Percentiles rank a stretch among this genome's conserved stretches.
Evolutionary conservation across 2,329 filamentous ascomycete species (phyloP).

Genomic region (Beauveria pseudobassiana): DNA sequence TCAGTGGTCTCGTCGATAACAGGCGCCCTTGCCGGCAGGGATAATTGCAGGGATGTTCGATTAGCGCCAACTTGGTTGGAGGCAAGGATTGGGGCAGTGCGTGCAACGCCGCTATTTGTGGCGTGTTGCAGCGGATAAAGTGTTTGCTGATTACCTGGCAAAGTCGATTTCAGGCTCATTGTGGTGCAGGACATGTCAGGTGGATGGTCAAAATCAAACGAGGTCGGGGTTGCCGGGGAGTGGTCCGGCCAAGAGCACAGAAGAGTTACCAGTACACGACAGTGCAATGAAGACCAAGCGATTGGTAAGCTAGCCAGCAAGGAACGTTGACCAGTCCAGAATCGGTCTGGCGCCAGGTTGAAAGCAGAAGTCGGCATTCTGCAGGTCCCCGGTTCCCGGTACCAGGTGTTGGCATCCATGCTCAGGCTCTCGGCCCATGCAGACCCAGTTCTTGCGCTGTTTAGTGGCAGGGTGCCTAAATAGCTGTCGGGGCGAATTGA

Average conservation of each 20-base stretch:
- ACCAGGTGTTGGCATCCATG: no score
- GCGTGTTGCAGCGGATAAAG: not conserved
- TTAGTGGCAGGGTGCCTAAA: no score
- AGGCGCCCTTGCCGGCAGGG: not conserved
- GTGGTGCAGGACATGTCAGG: not conserved
- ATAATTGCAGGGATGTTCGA: not conserved
- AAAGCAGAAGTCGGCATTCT: no score
- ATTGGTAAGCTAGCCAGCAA: not conserved
- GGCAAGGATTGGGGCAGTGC: not conserved
- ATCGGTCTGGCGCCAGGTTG: not conserved
- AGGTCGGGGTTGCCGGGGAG: not conserved
- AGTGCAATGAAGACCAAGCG: not conserved
- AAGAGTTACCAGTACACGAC: not conserved
- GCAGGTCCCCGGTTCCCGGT: no score
- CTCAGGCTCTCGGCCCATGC: no score
- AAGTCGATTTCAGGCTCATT: not conserved
- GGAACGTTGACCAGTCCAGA: not conserved
- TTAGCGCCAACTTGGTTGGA: not conserved
- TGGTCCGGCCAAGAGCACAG: not conserved
- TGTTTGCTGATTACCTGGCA: not conserved
- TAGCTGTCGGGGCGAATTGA: no score
- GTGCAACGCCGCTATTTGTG: not conserved
- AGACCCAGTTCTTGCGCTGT: no score
- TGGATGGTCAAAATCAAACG: constrained; percentile 1
- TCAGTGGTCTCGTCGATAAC: not conserved